Evolutionary conservation across 2,329 filamentous ascomycete genomes (phyloP).

Genomic region (Taxawa tesnikishii): DNA sequence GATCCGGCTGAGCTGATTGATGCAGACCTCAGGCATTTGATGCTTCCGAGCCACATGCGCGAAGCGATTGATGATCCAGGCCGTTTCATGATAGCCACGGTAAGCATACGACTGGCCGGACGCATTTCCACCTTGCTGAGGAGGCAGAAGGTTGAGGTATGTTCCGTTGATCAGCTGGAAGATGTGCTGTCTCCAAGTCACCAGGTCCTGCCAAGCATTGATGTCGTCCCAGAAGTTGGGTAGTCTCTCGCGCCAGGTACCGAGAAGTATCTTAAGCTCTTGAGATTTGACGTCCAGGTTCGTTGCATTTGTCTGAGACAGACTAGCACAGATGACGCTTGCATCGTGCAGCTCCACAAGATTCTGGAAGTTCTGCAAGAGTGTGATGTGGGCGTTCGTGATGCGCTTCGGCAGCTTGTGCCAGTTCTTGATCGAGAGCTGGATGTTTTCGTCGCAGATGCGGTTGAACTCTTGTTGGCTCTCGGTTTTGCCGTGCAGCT

Average conservation of each 20-base stretch:
- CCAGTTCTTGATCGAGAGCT: conserved; percentile 96
- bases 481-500: conserved; percentile 84
- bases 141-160: conserved; percentile 75
- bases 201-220: conserved; percentile 95
- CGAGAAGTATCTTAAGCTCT: conserved; percentile 85
- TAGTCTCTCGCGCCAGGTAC: conserved; percentile 87
- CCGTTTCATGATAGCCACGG: conserved; percentile 93
- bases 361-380: conserved; percentile 96
- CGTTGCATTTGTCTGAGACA: conserved; percentile 67
- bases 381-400: conserved; percentile 87
- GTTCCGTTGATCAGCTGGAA: conserved; percentile 95
- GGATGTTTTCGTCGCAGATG: conserved; percentile 91
- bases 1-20: conserved; percentile 90
- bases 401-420: conserved; percentile 90
- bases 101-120: conserved; percentile 92
- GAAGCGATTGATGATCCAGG: conserved; percentile 99
- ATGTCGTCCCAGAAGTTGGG: conserved; percentile 99
- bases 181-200: conserved; percentile 99
- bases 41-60: conserved; percentile 97
- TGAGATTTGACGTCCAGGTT: conserved; percentile 93
- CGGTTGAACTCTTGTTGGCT: conserved; percentile 68
- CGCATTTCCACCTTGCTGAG: conserved; percentile 60
- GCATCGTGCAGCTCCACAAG: conserved; percentile 95
- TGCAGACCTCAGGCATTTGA: conserved; percentile 91
- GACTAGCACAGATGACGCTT: conserved; percentile 86